Evolutionary conservation across 192 early-diverging fungal species (phyloP), one percentile per base, ranked within the genome.

Genomic region (Coemansia sp.): DNA sequence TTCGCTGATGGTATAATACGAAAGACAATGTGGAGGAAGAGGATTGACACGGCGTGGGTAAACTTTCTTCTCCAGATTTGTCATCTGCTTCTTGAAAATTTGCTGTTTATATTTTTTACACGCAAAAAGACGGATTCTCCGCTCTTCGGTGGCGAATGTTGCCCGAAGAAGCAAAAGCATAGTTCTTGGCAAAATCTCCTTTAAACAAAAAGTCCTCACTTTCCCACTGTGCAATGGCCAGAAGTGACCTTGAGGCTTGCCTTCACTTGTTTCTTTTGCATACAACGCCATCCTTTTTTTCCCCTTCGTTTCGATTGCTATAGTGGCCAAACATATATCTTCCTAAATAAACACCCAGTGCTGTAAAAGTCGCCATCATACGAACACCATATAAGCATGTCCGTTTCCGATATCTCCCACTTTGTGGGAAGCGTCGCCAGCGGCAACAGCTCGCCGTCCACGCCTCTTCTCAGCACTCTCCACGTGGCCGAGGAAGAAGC

Each of bases 391-490:
- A 35, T 35, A 35, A 35, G 34, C 34, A 51, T 51, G 48, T 23
- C 25, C 7, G 15, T 25, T 23, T 8, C 25, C 1, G 21, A 26
- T 26, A 10, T 16, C 0, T 13, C 23, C 9, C 48, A 9, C 4
- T 25, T 8, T 7, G 48, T 2, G 9, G 25, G 25, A 15, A 51
- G 48, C 48, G 16, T 26, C 25, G 2, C 48, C 15, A 51, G 48
- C 48, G 21, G n/a, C n/a, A n/a, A 28, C 59, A 61, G 28, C 59
- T 35, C 45, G 8, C 59, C 29, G 18, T 29, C 39, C 58, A 60
- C 58, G 37, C 58, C 58, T 12, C 58, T 60, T 7, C 37, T 60
- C 37, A 9, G 37, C 4, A 35, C 40, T 23, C 1, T 26, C 5
- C 23, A n/a, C 37, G 58, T 60, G 39, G 21, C 40, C 7, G 23